Conservation (phyloP, 495 filamentous ascomycete species). For the Aspergillus cavernicola region DNA sequence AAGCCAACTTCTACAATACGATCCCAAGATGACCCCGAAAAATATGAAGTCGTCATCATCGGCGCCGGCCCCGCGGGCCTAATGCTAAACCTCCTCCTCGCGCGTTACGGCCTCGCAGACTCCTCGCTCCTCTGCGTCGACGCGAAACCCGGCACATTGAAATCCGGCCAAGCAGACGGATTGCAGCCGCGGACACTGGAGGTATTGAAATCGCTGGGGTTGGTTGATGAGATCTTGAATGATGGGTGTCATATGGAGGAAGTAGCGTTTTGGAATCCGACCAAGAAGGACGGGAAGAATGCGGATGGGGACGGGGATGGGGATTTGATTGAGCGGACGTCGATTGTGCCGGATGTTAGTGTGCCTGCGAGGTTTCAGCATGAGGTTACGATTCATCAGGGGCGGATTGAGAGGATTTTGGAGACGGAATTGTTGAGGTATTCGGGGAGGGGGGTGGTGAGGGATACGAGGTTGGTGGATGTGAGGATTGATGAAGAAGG, state of each 20-base stretch:
- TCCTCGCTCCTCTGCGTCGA: conserved; percentile 45
- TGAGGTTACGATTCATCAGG: conserved; percentile 59
- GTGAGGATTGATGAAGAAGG: conserved; percentile 56
- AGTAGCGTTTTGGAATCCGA: conserved; percentile 50
- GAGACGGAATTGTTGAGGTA: conserved; percentile 51
- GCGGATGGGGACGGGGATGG: too few relatives aligned
- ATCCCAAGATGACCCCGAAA: conserved; percentile 3
- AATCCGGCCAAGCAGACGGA: conserved; percentile 62
- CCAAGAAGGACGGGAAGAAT: conserved; percentile 43
- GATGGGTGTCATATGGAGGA: conserved; percentile 39
- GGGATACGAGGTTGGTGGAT: conserved; percentile 49
- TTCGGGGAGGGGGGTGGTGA: conserved; percentile 48
- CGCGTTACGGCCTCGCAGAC: conserved; percentile 45
- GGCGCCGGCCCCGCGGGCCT: conserved; percentile 49
- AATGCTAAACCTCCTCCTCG: conserved; percentile 43
- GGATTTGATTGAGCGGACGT: conserved; percentile 49
- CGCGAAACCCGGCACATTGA: conserved; percentile 37
- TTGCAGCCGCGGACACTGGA: conserved; percentile 59
- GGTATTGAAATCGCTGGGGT: conserved; percentile 50
- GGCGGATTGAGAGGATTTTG: conserved; percentile 58
- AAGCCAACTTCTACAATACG: conserved; percentile 12
- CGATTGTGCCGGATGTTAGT: conserved; percentile 42
- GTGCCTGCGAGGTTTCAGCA: conserved; percentile 48
- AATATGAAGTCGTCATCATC: conserved; percentile 43
- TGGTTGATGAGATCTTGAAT: conserved; percentile 35